Percentiles rank a stretch among this genome's conserved stretches.
phyloP scores from a whole-genome alignment of 345 rosid species.

The Capsella bursapastoris region DNA sequence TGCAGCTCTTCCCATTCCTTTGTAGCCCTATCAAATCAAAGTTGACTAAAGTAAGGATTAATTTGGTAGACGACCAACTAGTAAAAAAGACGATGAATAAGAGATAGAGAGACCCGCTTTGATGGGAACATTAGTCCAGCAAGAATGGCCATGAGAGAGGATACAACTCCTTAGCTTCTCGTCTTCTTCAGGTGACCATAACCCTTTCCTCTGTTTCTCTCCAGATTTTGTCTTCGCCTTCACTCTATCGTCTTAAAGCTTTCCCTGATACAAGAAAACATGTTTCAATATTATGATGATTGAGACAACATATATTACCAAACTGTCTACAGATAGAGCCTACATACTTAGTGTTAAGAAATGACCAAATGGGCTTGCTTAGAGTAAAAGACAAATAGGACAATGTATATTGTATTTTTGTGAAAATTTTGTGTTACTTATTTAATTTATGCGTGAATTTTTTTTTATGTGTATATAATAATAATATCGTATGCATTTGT shows the following conservation, averaged over 20 bases:
- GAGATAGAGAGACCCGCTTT: conserved; percentile 67
- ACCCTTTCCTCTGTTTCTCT: conserved; percentile 79
- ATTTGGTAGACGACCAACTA: background rate
- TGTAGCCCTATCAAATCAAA: conserved; percentile 58
- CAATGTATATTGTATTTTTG: background rate
- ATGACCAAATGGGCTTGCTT: conserved; percentile 39
- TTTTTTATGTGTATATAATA: background rate
- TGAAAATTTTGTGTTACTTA: background rate
- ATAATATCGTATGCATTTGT: conserved; percentile 13
- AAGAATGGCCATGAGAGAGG: conserved; percentile 71
- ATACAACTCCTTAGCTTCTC: conserved; percentile 66
- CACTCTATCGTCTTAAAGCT: conserved; percentile 16
- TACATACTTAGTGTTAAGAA: conserved; percentile 26
- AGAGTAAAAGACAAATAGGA: conserved; percentile 26
- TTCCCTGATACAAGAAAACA: conserved; percentile 13
- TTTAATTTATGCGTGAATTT: background rate
- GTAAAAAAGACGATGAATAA: background rate
- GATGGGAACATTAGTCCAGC: conserved; percentile 89
- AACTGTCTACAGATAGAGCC: conserved; percentile 20
- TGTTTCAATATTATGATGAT: conserved; percentile 19
- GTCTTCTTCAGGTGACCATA: conserved; percentile 99
- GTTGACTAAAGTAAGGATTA: background rate
- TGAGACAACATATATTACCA: conserved; percentile 33
- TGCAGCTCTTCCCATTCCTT: conserved; percentile 96
- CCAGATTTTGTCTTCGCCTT: conserved; percentile 45